phyloP scores from a whole-genome alignment of 768 basidiomycete species.

The Podaxis sp. region DNA sequence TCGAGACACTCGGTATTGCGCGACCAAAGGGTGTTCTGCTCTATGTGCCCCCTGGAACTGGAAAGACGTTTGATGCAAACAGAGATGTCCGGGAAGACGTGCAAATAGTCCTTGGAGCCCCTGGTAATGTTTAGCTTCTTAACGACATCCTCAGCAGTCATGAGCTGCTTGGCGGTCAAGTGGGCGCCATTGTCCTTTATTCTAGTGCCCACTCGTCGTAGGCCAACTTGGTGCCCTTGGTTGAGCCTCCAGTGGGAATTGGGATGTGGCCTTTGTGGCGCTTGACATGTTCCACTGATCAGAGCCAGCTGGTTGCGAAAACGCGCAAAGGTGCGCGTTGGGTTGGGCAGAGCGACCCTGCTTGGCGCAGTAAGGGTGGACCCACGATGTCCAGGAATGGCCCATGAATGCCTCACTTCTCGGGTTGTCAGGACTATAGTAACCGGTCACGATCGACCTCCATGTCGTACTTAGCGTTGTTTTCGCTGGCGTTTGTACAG shows the following conservation, averaged over 20 bases:
- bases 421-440: too few species aligned
- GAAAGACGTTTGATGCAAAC: constrained; percentile 77
- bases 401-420: too few species aligned
- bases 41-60: constrained; percentile 68
- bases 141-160: constrained; percentile 82
- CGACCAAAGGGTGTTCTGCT: constrained; percentile 95
- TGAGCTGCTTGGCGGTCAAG: constrained; percentile 87
- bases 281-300: constrained; percentile 76
- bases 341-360: constrained; percentile 26
- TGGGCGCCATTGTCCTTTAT: constrained; percentile 81
- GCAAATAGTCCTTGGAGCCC: constrained; percentile 79
- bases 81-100: constrained; percentile 95
- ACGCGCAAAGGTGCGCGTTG: constrained; percentile 38
- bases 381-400: too few species aligned
- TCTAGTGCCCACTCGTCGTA: constrained; percentile 91
- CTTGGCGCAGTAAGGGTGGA: constrained; percentile 21
- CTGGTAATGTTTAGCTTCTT: constrained; percentile 87
- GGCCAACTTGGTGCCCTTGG: constrained; percentile 88
- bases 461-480: too few species aligned
- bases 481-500: neutral
- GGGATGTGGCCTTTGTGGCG: constrained; percentile 89
- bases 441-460: too few species aligned
- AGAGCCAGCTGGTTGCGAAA: constrained; percentile 74
- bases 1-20: constrained; percentile 93
- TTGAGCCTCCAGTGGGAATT: constrained; percentile 86